Evolutionary conservation across 345 rosid genomes (phyloP).

Genomic region (Citrus cavaleriei): DNA sequence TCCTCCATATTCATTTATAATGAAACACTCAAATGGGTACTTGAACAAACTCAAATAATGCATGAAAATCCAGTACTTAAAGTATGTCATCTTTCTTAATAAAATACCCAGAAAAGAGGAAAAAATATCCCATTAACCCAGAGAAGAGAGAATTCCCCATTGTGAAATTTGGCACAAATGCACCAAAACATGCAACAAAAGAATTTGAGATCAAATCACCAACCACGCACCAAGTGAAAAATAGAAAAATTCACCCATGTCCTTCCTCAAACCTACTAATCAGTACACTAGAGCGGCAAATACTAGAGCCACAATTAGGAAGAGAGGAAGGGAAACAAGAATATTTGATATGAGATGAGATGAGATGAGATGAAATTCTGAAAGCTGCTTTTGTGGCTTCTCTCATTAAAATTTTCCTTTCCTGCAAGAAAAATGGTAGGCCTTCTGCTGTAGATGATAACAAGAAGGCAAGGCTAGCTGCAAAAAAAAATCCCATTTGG

Average conservation of each 20-base stretch:
- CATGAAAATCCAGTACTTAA: conserved; percentile 25
- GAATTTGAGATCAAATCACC: conserved; percentile 31
- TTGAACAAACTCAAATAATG: conserved; percentile 27
- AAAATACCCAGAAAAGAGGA: conserved; percentile 31
- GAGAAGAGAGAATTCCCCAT: conserved; percentile 23
- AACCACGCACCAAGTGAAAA: conserved; percentile 27
- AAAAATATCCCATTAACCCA: conserved; percentile 22
- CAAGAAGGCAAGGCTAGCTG: conserved; percentile 26
- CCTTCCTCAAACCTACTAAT: conserved; percentile 26
- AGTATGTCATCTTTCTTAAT: conserved; percentile 22
- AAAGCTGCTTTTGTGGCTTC: conserved; percentile 31
- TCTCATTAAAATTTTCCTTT: conserved; percentile 24
- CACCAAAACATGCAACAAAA: conserved; percentile 28
- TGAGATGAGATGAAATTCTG: conserved; percentile 29
- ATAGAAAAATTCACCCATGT: conserved; percentile 21
- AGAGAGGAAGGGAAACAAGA: conserved; percentile 27
- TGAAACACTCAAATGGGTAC: conserved; percentile 30
- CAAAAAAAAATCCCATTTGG: conserved; percentile 30
- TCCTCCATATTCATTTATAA: conserved; percentile 31
- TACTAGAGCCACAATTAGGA: conserved; percentile 22
- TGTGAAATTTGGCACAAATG: conserved; percentile 27
- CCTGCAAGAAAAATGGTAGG: conserved; percentile 29
- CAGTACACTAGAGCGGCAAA: conserved; percentile 28
- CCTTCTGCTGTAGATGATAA: conserved; percentile 33
- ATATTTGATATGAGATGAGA: conserved; percentile 17